Evolutionary conservation across 169 alveolate genomes (phyloP).

Genomic region (Babesia bigemina): DNA sequence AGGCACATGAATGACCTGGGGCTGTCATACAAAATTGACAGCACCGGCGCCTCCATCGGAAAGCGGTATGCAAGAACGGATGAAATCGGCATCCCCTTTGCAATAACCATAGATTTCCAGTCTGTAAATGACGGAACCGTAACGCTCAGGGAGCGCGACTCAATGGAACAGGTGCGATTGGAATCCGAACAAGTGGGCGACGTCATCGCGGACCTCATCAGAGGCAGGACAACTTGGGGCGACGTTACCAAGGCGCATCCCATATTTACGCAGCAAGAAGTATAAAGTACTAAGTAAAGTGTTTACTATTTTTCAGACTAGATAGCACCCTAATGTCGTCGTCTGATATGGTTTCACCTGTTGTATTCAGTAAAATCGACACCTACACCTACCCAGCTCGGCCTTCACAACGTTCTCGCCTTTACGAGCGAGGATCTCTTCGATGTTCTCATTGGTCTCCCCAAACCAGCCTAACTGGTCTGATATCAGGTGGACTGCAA

Average conservation of each 20-base stretch:
- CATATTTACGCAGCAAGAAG: constrained; percentile 70
- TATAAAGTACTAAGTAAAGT: constrained; percentile 26
- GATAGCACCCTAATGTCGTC: constrained; percentile 25
- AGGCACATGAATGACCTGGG: constrained; percentile 68
- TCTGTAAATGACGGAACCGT: constrained; percentile 91
- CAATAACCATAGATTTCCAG: constrained; percentile 95
- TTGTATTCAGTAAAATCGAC: too few relatives aligned
- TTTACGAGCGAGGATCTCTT: constrained; percentile 59
- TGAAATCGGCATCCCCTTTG: constrained; percentile 98
- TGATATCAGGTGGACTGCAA: constrained; percentile 69
- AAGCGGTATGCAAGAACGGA: constrained; percentile 97
- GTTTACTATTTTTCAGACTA: constrained; percentile 34
- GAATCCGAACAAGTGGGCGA: constrained; percentile 67
- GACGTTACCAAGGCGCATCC: constrained; percentile 67
- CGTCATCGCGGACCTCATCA: constrained; percentile 59
- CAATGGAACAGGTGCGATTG: constrained; percentile 93
- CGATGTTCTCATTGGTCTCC: constrained; percentile 73
- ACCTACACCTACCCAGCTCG: constrained; percentile 45
- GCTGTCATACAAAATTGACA: constrained; percentile 90
- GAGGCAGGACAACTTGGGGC: constrained; percentile 73
- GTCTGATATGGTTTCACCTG: constrained; percentile 47
- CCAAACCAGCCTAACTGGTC: constrained; percentile 81
- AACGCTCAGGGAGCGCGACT: constrained; percentile 93
- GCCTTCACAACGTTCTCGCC: constrained; percentile 70
- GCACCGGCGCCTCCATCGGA: constrained; percentile 91